Base-by-base conservation (phyloP, 108 stramenopile genomes). In the Cylindrotheca fusiformis region DNA sequence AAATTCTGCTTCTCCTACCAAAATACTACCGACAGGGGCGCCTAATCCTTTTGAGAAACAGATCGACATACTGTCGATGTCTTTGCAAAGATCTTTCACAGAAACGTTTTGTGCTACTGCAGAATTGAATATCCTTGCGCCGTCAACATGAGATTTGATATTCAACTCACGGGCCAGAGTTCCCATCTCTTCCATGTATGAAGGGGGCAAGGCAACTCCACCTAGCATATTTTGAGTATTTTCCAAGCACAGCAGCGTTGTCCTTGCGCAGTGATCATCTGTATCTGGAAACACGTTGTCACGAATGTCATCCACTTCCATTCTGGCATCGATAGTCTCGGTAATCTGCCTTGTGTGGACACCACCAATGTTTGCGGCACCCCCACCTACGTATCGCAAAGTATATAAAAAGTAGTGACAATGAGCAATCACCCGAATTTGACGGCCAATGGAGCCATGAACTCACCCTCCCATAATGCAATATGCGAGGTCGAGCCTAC, bases 11-110 rank as follows among this genome's bases (percentile, higher is more conserved):
- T 81, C 68, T 8, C 97, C 97, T 12, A 91, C 94, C 29, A 99
- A 74, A 21, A 98, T 83, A 27, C 90, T 88, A 0, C 98, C 98
- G 44, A 95, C 76, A 0, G 98, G 98, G 3, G 97, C 87, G 10
- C 98, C 97, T 55, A 99, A 65, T 21, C 96, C 98, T 77, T 99
- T 99, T 48, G 95, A 95, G 47, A 98, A 82, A 75, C 98, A 99
- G 23, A 97, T 78, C 3, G 90, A 79, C 32, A 98, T 85, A 58
- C 90, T 86, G 74, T 98, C 96, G 8, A 87, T 92, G 22, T 71
- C 58, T 22, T 60, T 47, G 45, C 83, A 84, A 49, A 97, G 52
- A 23, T 63, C 67, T 50, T 77, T 62, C 0, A 69, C 65, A 17
- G 80, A 52, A 2, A 85, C 69, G 48, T 72, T 69, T 32, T 74